These are phyloP conservation scores for Kazachstania bromeliacearum DNA, from an alignment of 805 yeast species.

Conservation along the genomic window DNA sequence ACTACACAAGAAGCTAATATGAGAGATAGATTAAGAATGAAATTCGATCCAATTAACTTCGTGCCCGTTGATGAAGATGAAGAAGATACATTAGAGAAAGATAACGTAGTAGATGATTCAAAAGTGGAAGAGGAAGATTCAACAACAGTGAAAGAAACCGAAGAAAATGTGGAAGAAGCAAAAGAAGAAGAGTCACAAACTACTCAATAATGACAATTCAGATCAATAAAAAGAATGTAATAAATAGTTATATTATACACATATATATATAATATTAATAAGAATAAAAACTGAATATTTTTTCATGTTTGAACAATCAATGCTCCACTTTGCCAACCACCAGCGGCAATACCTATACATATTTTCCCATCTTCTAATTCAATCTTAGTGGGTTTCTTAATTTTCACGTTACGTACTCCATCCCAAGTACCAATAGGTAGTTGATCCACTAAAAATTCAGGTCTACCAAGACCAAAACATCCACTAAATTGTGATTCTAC, in stretches of 20 bases:
- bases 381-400: conserved; percentile 37
- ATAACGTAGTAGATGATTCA: not conserved
- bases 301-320: conserved; percentile 30
- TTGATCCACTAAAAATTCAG: conserved; percentile 14
- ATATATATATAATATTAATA: not conserved
- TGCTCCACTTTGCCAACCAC: conserved; percentile 77
- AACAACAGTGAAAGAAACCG: conserved; percentile 2
- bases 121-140: conserved; percentile 1
- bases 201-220: conserved; percentile 1
- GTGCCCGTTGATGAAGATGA: conserved; percentile 28
- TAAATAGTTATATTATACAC: not conserved
- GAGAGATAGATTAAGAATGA: conserved; percentile 51
- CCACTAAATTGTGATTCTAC: conserved; percentile 53
- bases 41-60: conserved; percentile 62
- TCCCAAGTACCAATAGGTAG: conserved; percentile 26
- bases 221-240: conserved; percentile 1
- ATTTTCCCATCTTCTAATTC: conserved; percentile 31
- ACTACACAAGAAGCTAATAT: conserved; percentile 46
- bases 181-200: conserved; percentile 1
- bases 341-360: conserved; percentile 57
- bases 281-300: too few species aligned
- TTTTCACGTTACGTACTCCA: conserved; percentile 26
- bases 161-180: conserved; percentile 2
- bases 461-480: conserved; percentile 55
- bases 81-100: conserved; percentile 8